These are phyloP conservation scores for Zygosaccharomyces bisporus DNA, from an alignment of 805 yeast genomes.

Conservation along the genomic window DNA sequence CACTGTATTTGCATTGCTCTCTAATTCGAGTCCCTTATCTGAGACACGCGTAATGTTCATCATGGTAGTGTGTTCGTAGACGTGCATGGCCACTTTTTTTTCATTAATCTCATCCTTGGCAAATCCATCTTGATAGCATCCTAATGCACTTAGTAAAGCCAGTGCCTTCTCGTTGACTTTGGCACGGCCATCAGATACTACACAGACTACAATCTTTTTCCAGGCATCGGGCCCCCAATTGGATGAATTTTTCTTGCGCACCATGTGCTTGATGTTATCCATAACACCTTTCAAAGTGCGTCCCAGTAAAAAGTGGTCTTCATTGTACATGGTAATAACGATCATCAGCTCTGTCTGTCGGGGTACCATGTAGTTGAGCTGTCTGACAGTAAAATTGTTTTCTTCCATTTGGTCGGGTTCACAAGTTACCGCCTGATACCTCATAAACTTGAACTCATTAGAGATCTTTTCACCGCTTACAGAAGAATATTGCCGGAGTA, in stretches of 20 bases:
- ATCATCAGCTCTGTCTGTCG: slow-evolving; percentile 82
- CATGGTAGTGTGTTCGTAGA: slow-evolving; percentile 90
- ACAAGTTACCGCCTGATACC: slow-evolving; percentile 92
- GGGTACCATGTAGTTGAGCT: slow-evolving; percentile 69
- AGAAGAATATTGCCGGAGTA: slow-evolving; percentile 48
- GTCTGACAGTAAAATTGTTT: slow-evolving; percentile 76
- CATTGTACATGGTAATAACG: slow-evolving; percentile 87
- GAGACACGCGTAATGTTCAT: slow-evolving; percentile 72
- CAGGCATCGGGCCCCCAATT: slow-evolving; percentile 96
- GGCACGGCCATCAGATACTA: slow-evolving; percentile 88
- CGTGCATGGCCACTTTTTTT: slow-evolving; percentile 74
- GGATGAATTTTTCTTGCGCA: slow-evolving; percentile 57
- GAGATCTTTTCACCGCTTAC: slow-evolving; percentile 42
- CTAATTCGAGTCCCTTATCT: slow-evolving; percentile 59
- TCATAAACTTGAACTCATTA: slow-evolving; percentile 72
- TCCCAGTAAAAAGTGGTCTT: slow-evolving; percentile 75
- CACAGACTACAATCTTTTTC: slow-evolving; percentile 87
- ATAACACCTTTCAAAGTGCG: slow-evolving; percentile 87
- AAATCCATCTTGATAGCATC: slow-evolving; percentile 92
- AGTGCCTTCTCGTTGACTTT: slow-evolving; percentile 76
- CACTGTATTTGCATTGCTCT: slow-evolving; percentile 45
- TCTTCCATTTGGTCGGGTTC: slow-evolving; percentile 69
- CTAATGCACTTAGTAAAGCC: slow-evolving; percentile 78
- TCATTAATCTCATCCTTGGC: slow-evolving; percentile 89
- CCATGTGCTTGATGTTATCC: slow-evolving; percentile 75